Conservation (phyloP, 257 asterid genomes). For the Nicotiana undulata region DNA sequence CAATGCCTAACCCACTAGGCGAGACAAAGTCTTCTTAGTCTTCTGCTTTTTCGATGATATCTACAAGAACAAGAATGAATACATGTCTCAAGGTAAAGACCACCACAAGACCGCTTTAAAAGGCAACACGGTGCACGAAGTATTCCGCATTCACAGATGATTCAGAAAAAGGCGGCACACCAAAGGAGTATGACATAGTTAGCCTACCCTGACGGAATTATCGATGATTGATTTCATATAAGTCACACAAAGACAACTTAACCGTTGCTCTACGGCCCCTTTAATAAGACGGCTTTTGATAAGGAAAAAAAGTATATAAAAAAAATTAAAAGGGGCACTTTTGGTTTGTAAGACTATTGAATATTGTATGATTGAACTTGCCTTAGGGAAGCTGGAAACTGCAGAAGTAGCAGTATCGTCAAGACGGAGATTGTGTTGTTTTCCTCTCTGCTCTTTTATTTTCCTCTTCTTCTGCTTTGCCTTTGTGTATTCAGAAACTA, state of each 20-base stretch:
- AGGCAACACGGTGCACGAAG: not conserved
- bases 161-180: not conserved
- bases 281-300: too few species aligned
- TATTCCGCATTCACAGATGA: not conserved
- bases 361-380: not conserved
- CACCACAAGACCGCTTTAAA: not conserved
- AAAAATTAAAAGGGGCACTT: not conserved
- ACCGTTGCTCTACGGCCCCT: not conserved
- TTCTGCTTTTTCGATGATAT: too few species aligned
- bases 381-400: slow-evolving; percentile 27
- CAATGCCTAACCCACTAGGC: not conserved
- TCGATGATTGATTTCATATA: too few species aligned
- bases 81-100: too few species aligned
- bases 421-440: slow-evolving; percentile 35
- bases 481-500: slow-evolving; percentile 17
- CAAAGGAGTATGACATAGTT: too few species aligned
- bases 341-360: too few species aligned
- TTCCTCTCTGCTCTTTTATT: slow-evolving; percentile 17
- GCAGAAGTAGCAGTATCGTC: slow-evolving; percentile 97
- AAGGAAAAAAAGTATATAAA: not conserved
- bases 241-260: not conserved
- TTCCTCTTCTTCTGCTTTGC: slow-evolving; percentile 21
- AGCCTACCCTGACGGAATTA: too few species aligned
- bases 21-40: too few species aligned
- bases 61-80: too few species aligned